Base-by-base conservation (phyloP, 345 rosid genomes). In the Lumnitzera racemosa region DNA sequence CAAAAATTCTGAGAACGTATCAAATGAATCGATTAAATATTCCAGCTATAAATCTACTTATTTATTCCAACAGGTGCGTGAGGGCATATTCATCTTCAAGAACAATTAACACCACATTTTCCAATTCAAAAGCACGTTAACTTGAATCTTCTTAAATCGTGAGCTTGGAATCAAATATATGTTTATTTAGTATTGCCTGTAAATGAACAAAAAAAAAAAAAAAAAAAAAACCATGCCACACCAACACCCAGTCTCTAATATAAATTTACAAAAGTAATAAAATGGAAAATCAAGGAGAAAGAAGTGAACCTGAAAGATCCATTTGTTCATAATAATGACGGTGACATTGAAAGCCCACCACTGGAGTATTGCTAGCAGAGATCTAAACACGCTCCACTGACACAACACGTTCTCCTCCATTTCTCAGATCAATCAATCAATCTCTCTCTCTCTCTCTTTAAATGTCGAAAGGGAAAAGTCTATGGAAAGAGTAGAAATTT, bases 271-370 rank as follows among this genome's bases (percentile, higher is more conserved):
- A 51, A 15, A 23, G 9, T 27, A 49, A 2, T 27, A 49, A 14
- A 7, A 15, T 8, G 23, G 9, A 20, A 14, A 50, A 20, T 12
- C 1, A 27, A 57, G 24, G 27, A 31, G 24, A 63, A 53, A n/a
- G 60, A 49, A 67, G 69, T 29, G 59, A 62, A 90, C 99, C 99
- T 94, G 99, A 53, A 94, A 94, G 92, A 94, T 94, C 99, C 99
- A 94, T 71, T 94, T 94, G 92, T 94, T 94, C 82, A 80, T 88
- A 85, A 94, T 85, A 80, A 94, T 94, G 43, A 94, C 97, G 41
- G 96, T 82, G 15, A 94, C 99, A 60, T 94, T 94, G 82, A 90
- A 94, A 51, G 64, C 80, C 99, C 97, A 94, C 99, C 99, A 94
- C 27, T 94, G 99, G 54, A 88, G 48, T 74, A 94, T 94, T 23